These are phyloP conservation scores for Neocatenulostroma microsporum DNA, from an alignment of 2,329 filamentous ascomycete species.

Conservation along the genomic window DNA sequence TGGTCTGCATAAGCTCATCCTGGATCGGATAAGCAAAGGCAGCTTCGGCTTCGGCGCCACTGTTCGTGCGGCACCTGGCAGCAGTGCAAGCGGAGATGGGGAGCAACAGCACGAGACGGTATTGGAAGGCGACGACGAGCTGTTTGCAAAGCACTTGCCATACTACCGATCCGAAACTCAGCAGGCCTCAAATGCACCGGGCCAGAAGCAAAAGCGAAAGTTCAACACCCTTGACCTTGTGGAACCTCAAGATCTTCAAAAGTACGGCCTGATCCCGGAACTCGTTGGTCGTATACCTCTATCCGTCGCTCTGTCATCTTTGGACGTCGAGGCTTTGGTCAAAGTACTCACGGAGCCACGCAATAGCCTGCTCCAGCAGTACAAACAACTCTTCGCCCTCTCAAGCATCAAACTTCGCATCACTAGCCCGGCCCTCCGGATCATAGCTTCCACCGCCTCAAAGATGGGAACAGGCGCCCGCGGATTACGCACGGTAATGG, in stretches of 20 bases:
- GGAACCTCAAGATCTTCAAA: slow-evolving; percentile 69
- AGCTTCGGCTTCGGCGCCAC: slow-evolving; percentile 89
- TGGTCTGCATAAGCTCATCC: slow-evolving; percentile 76
- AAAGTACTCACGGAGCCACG: slow-evolving; percentile 87
- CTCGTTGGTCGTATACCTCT: slow-evolving; percentile 90
- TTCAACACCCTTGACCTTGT: slow-evolving; percentile 61
- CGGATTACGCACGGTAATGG: slow-evolving; percentile 42
- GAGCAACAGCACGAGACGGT: slow-evolving; percentile 53
- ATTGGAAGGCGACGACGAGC: slow-evolving; percentile 49
- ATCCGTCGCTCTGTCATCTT: slow-evolving; percentile 72
- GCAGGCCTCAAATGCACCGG: slow-evolving; percentile 30
- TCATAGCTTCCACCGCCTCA: slow-evolving; percentile 65
- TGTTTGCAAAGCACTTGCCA: slow-evolving; percentile 37
- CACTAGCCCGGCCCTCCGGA: slow-evolving; percentile 70
- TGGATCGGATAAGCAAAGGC: slow-evolving; percentile 76
- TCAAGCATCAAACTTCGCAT: slow-evolving; percentile 71
- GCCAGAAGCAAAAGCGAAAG: slow-evolving; percentile 44
- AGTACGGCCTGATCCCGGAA: slow-evolving; percentile 74
- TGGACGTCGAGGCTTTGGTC: slow-evolving; percentile 61
- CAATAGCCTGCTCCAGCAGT: slow-evolving; percentile 81
- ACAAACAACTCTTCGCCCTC: slow-evolving; percentile 77
- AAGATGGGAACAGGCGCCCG: slow-evolving; percentile 63
- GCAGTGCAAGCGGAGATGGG: slow-evolving; percentile 27
- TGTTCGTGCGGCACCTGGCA: slow-evolving; percentile 47
- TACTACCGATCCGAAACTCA: slow-evolving; percentile 38